Evolutionary conservation across 1,139 yeast species (phyloP).

Genomic region (Blastobotrys illinoisensis): DNA sequence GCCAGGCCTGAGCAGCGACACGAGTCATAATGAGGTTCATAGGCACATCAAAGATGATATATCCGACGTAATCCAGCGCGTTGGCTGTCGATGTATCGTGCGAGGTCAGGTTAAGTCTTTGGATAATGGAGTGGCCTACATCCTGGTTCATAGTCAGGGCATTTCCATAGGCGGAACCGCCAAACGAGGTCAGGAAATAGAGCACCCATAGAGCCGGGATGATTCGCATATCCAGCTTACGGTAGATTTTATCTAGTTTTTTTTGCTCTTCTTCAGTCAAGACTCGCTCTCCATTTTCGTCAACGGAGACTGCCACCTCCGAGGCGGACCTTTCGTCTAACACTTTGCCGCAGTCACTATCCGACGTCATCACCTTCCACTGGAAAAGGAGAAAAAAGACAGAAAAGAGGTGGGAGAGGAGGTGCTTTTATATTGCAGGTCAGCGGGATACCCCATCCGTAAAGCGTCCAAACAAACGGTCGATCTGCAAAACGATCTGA

Average conservation of each 20-base stretch:
- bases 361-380: background rate
- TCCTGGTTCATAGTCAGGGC: conserved; percentile 74
- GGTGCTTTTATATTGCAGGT: background rate
- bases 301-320: background rate
- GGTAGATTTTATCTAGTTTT: conserved; percentile 53
- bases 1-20: conserved; percentile 80
- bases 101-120: conserved; percentile 46
- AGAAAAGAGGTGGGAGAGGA: background rate
- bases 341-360: background rate
- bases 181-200: conserved; percentile 76
- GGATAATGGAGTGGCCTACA: conserved; percentile 56
- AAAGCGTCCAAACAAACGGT: background rate
- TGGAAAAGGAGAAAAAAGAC: background rate
- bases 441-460: background rate
- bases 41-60: conserved; percentile 78
- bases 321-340: background rate
- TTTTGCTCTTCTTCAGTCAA: conserved; percentile 19
- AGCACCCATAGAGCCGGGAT: conserved; percentile 81
- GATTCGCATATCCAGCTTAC: conserved; percentile 62
- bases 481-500: background rate
- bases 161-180: conserved; percentile 70
- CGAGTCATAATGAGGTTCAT: conserved; percentile 84
- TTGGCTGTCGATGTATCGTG: conserved; percentile 69
- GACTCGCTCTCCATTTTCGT: background rate
- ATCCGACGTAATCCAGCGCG: conserved; percentile 79